These are phyloP conservation scores for Erythrophleum ivorense DNA, from an alignment of 331 rosid genomes.

Conservation along the genomic window DNA sequence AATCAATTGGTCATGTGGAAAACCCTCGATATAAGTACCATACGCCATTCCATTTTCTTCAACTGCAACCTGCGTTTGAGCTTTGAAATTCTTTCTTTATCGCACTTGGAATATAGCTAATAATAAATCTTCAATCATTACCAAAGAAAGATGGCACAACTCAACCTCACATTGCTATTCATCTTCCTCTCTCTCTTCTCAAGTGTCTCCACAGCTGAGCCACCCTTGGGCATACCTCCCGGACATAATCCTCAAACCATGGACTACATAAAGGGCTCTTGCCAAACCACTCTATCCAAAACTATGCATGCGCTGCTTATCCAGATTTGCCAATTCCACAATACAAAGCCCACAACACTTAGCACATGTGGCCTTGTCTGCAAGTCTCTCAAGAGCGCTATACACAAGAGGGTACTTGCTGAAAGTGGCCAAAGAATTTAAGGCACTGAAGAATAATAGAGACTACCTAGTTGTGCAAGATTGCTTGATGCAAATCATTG, in stretches of 20 bases:
- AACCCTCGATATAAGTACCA: conserved; percentile 29
- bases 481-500: conserved; percentile 35
- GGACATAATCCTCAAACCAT: conserved; percentile 23
- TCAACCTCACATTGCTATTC: conserved; percentile 10
- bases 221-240: neutral
- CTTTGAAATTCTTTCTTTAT: no score
- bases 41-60: conserved; percentile 4
- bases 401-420: conserved; percentile 49
- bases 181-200: conserved; percentile 38
- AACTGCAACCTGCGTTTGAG: neutral
- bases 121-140: neutral
- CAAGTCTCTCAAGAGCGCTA: conserved; percentile 54
- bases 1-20: conserved; percentile 3
- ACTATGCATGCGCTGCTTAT: conserved; percentile 53
- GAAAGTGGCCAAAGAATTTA: conserved; percentile 45
- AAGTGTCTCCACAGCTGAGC: conserved; percentile 1
- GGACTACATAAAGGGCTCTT: conserved; percentile 49
- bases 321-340: conserved; percentile 36
- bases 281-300: conserved; percentile 50
- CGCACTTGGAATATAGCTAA: no score
- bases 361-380: conserved; percentile 53
- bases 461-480: conserved; percentile 44
- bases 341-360: conserved; percentile 47
- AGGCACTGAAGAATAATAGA: conserved; percentile 20
- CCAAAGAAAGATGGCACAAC: conserved; percentile 41